A percentile compares a stretch with the other conserved stretches of the same genome.
phyloP scores from a whole-genome alignment of 2,329 filamentous ascomycete genomes.

The Alternaria dauci region DNA sequence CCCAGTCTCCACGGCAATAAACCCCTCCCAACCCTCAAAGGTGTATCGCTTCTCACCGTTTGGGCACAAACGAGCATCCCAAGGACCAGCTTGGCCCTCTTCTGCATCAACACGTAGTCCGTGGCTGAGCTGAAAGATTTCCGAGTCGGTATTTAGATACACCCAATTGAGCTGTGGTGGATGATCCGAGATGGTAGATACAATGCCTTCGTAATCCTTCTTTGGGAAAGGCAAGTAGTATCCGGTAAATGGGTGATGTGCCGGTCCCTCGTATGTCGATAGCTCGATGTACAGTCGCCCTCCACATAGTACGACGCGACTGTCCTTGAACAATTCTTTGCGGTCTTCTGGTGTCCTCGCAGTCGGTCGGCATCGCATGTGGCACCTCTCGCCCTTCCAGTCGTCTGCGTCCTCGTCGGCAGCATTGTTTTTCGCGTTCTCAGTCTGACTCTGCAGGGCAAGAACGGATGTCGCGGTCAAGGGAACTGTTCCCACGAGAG shows the following conservation, averaged over 20 bases:
- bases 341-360: slow-evolving; percentile 26
- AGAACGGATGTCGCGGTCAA: slow-evolving; percentile 32
- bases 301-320: slow-evolving; percentile 25
- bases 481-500: slow-evolving; percentile 27
- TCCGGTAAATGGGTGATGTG: slow-evolving; percentile 56
- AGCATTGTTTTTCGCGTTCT: slow-evolving; percentile 23
- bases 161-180: slow-evolving; percentile 74
- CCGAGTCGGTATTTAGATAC: slow-evolving; percentile 67
- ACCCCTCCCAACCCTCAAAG: slow-evolving; percentile 64
- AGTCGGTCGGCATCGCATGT: slow-evolving; percentile 30
- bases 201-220: slow-evolving; percentile 55
- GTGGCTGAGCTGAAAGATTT: slow-evolving; percentile 46
- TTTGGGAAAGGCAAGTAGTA: slow-evolving; percentile 60
- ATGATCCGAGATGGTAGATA: slow-evolving; percentile 57
- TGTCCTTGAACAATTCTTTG: slow-evolving; percentile 26
- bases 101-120: slow-evolving; percentile 70
- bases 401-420: slow-evolving; percentile 19
- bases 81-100: slow-evolving; percentile 53
- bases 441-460: slow-evolving; percentile 30
- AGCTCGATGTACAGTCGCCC: slow-evolving; percentile 32
- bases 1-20: slow-evolving; percentile 62
- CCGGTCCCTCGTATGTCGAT: slow-evolving; percentile 25
- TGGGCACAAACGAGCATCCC: slow-evolving; percentile 74
- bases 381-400: slow-evolving; percentile 33
- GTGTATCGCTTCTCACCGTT: slow-evolving; percentile 64